phyloP scores from a whole-genome alignment of 2,329 filamentous ascomycete genomes.

The Fonsecaea nubica region DNA sequence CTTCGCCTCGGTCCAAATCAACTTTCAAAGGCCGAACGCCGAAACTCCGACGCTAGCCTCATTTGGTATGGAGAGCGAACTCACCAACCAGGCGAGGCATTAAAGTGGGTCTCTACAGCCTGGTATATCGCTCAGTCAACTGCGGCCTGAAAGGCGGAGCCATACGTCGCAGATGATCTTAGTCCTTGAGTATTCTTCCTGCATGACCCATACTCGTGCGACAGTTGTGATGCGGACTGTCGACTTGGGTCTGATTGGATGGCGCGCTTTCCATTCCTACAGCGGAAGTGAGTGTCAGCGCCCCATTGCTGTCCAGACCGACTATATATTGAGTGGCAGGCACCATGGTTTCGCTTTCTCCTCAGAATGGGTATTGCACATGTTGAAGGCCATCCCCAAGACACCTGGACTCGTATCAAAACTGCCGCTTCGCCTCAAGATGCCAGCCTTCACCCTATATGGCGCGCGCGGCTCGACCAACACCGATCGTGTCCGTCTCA shows the following conservation, averaged over 20 bases:
- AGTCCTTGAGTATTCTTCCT: background rate
- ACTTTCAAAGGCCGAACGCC: background rate
- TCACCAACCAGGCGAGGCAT: constrained; percentile 1
- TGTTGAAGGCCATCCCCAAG: constrained; percentile 44
- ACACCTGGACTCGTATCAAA: constrained; percentile 41
- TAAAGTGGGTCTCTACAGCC: too few relatives aligned
- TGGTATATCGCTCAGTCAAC: too few relatives aligned
- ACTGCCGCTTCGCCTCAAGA: constrained; percentile 45
- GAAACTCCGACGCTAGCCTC: background rate
- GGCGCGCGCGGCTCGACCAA: constrained; percentile 51
- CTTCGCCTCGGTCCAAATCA: too few relatives aligned
- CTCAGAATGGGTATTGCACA: constrained; percentile 35
- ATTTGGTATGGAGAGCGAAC: constrained; percentile 12
- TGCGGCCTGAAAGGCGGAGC: too few relatives aligned
- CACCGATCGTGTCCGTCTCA: constrained; percentile 53
- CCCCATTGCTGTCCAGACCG: constrained; percentile 1
- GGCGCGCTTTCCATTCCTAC: background rate
- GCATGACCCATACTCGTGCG: background rate
- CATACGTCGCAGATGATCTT: background rate
- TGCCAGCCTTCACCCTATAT: constrained; percentile 54
- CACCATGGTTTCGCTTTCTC: background rate
- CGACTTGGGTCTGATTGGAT: background rate
- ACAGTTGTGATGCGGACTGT: background rate
- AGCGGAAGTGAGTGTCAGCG: background rate
- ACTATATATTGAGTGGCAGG: constrained; percentile 21